Conservation (phyloP, 2,329 filamentous ascomycete genomes). For the Cladophialophora chaetospira region DNA sequence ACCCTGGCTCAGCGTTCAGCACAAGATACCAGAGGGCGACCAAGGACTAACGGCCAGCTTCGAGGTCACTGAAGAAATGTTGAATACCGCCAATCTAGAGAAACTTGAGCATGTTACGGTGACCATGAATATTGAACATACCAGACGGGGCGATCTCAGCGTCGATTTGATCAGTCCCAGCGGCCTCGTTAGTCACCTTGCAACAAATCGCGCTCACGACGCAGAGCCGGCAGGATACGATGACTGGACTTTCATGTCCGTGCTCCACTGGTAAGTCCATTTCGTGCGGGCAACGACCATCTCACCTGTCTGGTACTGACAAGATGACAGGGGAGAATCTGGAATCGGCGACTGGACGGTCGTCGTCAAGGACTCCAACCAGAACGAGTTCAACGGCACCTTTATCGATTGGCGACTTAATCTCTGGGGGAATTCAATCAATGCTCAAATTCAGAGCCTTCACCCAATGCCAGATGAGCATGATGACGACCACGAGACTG, state of each 20-base stretch:
- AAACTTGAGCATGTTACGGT: constrained; percentile 92
- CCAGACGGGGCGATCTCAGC: constrained; percentile 83
- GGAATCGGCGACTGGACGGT: constrained; percentile 90
- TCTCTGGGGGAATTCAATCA: constrained; percentile 87
- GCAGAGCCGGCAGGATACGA: constrained; percentile 69
- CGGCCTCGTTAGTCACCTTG: constrained; percentile 80
- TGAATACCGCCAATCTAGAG: constrained; percentile 79
- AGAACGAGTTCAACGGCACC: constrained; percentile 74
- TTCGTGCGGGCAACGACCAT: neutral
- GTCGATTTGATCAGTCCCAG: constrained; percentile 86
- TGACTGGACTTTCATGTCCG: constrained; percentile 99
- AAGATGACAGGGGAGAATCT: constrained; percentile 70
- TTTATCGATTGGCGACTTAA: constrained; percentile 93
- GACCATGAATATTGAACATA: constrained; percentile 94
- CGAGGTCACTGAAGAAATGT: constrained; percentile 77
- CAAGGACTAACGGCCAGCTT: constrained; percentile 78
- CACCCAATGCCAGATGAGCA: constrained; percentile 80
- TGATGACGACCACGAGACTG: constrained; percentile 74
- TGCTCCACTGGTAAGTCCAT: constrained; percentile 79
- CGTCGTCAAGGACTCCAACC: constrained; percentile 78
- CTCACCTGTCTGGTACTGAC: constrained; percentile 37
- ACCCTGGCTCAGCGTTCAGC: constrained; percentile 88
- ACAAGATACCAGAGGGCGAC: constrained; percentile 80
- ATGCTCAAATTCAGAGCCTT: constrained; percentile 69
- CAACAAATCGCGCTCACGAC: constrained; percentile 72